Base-by-base conservation (phyloP, 257 asterid species). In the Mitragyna speciosa region DNA sequence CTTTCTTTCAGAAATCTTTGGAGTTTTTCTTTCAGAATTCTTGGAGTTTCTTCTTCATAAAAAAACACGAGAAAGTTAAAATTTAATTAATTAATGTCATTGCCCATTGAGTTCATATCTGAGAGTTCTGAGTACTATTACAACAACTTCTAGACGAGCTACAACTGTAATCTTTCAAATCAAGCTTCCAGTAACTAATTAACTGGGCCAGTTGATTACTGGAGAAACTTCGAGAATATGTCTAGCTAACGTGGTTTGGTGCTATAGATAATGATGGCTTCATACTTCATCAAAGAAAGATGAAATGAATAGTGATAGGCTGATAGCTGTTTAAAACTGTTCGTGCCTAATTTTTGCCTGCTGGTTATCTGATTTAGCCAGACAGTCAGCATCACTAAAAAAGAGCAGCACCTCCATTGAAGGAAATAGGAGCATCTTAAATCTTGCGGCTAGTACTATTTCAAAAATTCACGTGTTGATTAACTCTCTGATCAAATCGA, bases 361-460 rank as follows among this genome's bases (percentile, higher is more conserved):
- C 63, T 51, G 12, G 12, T 10, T 4, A 20, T 68, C 75, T 59
- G 47, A 76, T 81, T 58, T 76, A 26, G 80, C n/a, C 63, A 70
- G 75, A 64, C 84, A 81, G 4, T 71, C 36, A 47, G 59, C 78
- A 41, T 76, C 84, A 76, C 30, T n/a, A 20, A n/a, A 82, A n/a
- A 82, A 82, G 84, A 36, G 41, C 59, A n/a, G 19, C 26, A 3
- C 70, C 28, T 12, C 43, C 8, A 71, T 47, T 5, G 41, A 26
- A 20, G 16, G 4, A 17, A 33, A 36, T 68, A 36, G 41, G 41
- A 36, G 41, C 41, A 36, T 19, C 72, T 8, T 68, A 6, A 68
- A 19, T 68, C 72, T 70, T 70, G 66, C 47, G 48, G 47, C 11
- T 54, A 15, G 54, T 74, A 54, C 22, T 33, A 54, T 52, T 48